Evolutionary conservation across 345 rosid species (phyloP), one percentile per base, ranked within the genome.

Genomic region (Murraya koenigii): DNA sequence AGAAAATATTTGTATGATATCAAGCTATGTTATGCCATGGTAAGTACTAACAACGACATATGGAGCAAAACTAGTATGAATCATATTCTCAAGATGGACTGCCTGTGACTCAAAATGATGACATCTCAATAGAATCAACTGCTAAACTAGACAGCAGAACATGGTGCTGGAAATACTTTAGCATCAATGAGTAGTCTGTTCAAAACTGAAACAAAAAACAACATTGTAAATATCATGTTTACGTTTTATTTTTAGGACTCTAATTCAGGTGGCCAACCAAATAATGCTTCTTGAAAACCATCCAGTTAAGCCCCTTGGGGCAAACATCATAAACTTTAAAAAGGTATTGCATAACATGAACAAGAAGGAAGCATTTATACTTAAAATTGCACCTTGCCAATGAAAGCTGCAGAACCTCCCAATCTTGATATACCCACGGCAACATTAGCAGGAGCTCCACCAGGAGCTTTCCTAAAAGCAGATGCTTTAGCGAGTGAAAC

Each of bases 381-480:
- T 61, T 22, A 52, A 52, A 75, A 6, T n/a, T 72, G 72, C 72
- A 83, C 86, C 81, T 87, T 87, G 33, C 91, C 94, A 1, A 89
- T 83, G 67, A 86, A 86, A 66, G 91, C 90, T 1, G 91, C 81
- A 0, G 84, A 85, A 69, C 88, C 91, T 11, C 90, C 91, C 8
- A 89, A 81, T 72, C 84, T 89, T n/a, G 89, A 75, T 0, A 89
- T 74, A 1, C 90, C 87, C 70, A 88, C 85, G 9, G 91, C 90
- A 2, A 86, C 92, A 75, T 90, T 89, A 44, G 94, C 90, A 25
- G 92, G 94, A 58, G 89, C 92, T 54, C 90, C 90, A 19, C 90
- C 88, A 5, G 94, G 87, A 73, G 89, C 92, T 83, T 82, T 89
- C 85, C 77, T 80, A 70, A 86, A 89, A 3, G 83, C 85, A 3